phyloP scores from a whole-genome alignment of 306 rosid species.

The Lithocarpus polystachyus region DNA sequence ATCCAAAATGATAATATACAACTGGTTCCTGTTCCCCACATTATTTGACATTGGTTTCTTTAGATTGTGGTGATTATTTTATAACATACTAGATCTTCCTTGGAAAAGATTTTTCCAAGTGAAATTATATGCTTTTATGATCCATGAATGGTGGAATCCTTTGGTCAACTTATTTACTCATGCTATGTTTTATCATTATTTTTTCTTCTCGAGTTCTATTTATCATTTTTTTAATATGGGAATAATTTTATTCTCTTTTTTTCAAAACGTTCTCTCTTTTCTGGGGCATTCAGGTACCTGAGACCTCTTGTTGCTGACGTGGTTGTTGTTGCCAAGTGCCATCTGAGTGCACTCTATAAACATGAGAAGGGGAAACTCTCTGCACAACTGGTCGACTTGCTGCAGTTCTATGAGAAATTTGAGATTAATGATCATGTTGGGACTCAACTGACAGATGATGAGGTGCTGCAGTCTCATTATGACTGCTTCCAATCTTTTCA shows the following conservation, averaged over 20 bases:
- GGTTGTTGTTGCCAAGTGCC: constrained; percentile 97
- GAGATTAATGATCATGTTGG: constrained; percentile 96
- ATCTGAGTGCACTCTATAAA: constrained; percentile 87
- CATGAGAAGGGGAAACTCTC: constrained; percentile 92
- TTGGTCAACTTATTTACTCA: too few relatives aligned
- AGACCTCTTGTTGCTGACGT: constrained; percentile 97
- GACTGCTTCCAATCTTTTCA: constrained; percentile 83
- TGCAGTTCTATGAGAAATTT: constrained; percentile 92
- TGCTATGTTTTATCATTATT: too few relatives aligned
- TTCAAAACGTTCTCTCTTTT: background rate
- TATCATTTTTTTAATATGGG: too few relatives aligned
- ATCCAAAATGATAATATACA: background rate
- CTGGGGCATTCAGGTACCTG: constrained; percentile 54
- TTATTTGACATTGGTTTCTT: too few relatives aligned
- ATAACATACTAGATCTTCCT: too few relatives aligned
- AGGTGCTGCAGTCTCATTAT: constrained; percentile 89
- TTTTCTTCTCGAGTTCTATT: too few relatives aligned
- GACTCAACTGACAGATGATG: constrained; percentile 85
- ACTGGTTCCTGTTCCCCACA: too few relatives aligned
- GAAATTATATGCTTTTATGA: too few relatives aligned
- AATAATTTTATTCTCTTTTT: too few relatives aligned
- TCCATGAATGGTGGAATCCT: too few relatives aligned
- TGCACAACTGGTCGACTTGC: constrained; percentile 88
- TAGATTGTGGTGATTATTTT: too few relatives aligned
- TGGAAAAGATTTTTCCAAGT: too few relatives aligned